Percentiles rank a stretch among this genome's conserved stretches.
These are phyloP conservation scores for Phalaenopsis aphrodite DNA, from an alignment of 106 monocot genomes.

Conservation along the genomic window DNA sequence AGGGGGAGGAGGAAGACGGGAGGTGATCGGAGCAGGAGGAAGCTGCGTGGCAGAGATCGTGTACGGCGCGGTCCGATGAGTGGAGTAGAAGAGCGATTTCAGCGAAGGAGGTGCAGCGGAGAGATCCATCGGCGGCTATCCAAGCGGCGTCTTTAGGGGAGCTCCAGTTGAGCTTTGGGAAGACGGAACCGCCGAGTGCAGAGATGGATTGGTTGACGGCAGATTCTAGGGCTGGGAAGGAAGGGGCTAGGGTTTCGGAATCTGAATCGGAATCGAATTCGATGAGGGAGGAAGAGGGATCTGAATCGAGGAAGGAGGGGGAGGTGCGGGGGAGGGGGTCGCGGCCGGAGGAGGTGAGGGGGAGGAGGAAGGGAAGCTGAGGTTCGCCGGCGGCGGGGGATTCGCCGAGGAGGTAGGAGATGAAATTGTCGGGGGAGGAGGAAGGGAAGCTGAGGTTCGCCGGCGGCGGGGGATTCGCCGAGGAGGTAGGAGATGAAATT, in stretches of 20 bases:
- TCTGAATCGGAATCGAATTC: constrained; percentile 14
- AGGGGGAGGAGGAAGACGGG: neutral
- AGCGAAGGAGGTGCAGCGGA: constrained; percentile 62
- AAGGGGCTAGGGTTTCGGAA: constrained; percentile 18
- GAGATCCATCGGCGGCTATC: constrained; percentile 50
- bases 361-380: constrained; percentile 33
- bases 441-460: constrained; percentile 19
- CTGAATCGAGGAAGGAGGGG: constrained; percentile 18
- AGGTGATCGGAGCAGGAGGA: constrained; percentile 22
- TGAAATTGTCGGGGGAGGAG: constrained; percentile 16
- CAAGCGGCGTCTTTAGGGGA: constrained; percentile 83
- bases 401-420: too few species aligned
- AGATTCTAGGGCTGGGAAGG: constrained; percentile 64
- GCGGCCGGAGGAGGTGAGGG: constrained; percentile 17
- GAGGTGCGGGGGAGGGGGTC: constrained; percentile 22
- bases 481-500: constrained; percentile 43
- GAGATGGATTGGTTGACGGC: constrained; percentile 40
- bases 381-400: neutral
- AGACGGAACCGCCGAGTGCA: constrained; percentile 63
- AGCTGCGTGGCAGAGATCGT: constrained; percentile 62
- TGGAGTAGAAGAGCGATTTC: constrained; percentile 77
- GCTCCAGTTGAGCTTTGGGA: constrained; percentile 98
- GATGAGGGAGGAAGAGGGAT: constrained; percentile 12
- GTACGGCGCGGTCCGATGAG: constrained; percentile 61
- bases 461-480: constrained; percentile 17